These are phyloP conservation scores for Pseudocercospora cruenta DNA, from an alignment of 2,329 filamentous ascomycete genomes.

Conservation along the genomic window DNA sequence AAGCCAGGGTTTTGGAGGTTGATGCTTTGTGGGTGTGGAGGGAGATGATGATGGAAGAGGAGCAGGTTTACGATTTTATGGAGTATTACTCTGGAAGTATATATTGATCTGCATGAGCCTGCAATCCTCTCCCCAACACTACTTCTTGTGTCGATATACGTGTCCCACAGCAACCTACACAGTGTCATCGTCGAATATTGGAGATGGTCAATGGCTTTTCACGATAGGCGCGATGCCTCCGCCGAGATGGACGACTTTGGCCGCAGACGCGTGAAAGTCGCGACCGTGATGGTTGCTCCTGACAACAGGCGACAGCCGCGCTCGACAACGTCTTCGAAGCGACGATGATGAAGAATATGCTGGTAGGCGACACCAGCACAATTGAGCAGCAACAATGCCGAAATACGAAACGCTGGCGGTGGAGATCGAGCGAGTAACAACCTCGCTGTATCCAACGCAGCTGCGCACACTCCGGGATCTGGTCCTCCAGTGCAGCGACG, in stretches of 20 bases:
- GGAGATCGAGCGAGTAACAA: constrained; percentile 37
- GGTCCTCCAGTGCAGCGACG: constrained; percentile 32
- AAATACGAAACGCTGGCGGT: constrained; percentile 24
- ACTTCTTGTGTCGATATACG: too few relatives aligned
- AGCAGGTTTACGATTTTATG: too few relatives aligned
- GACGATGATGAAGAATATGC: background rate
- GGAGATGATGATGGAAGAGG: constrained; percentile 12
- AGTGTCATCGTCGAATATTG: too few relatives aligned
- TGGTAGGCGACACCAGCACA: background rate
- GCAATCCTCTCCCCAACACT: too few relatives aligned
- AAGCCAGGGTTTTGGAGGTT: constrained; percentile 8
- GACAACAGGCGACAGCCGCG: background rate
- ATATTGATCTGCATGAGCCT: too few relatives aligned
- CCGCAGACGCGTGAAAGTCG: background rate
- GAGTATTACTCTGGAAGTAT: too few relatives aligned
- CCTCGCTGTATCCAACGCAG: constrained; percentile 38
- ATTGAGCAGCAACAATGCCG: constrained; percentile 14
- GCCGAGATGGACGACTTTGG: background rate
- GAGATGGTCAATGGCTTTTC: too few relatives aligned
- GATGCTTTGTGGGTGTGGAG: constrained; percentile 25
- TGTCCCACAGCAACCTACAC: too few relatives aligned
- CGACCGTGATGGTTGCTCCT: background rate
- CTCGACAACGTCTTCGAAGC: background rate
- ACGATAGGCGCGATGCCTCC: background rate
- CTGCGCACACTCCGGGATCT: constrained; percentile 24